Percentiles rank a stretch among this genome's conserved stretches.
Conservation (phyloP, 192 early-diverging fungal species). For the Spizellomyces punctatus region DNA sequence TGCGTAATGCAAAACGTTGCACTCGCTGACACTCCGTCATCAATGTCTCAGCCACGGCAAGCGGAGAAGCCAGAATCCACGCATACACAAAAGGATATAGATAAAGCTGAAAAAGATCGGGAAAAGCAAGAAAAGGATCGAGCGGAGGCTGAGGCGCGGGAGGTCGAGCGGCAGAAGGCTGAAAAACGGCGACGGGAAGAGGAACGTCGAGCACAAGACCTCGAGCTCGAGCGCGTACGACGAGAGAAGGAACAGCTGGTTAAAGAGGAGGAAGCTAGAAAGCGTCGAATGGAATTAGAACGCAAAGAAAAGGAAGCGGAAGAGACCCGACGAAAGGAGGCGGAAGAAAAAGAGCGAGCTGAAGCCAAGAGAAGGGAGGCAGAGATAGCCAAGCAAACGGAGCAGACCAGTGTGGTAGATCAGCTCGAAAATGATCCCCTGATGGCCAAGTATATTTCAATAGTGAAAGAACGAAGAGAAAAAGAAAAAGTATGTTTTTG, state of each 20-base stretch:
- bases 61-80: too few relatives aligned
- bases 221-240: constrained; percentile 29
- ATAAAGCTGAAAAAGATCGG: not conserved
- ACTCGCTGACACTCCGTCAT: too few relatives aligned
- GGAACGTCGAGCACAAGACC: constrained; percentile 23
- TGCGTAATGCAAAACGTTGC: too few relatives aligned
- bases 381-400: constrained; percentile 4
- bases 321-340: not conserved
- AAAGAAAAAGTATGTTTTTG: constrained; percentile 2
- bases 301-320: constrained; percentile 20
- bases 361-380: constrained; percentile 1
- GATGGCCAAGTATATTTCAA: constrained; percentile 51
- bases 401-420: constrained; percentile 17
- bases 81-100: too few relatives aligned
- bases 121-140: constrained; percentile 5
- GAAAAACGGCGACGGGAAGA: constrained; percentile 13
- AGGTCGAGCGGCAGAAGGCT: constrained; percentile 4
- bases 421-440: constrained; percentile 45
- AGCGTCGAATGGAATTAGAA: constrained; percentile 5
- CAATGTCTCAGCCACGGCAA: too few relatives aligned
- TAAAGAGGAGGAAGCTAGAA: not conserved
- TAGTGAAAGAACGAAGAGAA: constrained; percentile 47
- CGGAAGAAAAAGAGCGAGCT: not conserved
- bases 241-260: constrained; percentile 12
- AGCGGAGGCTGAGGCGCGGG: constrained; percentile 8